Base-by-base conservation (phyloP, 1,139 yeast species). In the Zygosaccharomyces sapae region DNA sequence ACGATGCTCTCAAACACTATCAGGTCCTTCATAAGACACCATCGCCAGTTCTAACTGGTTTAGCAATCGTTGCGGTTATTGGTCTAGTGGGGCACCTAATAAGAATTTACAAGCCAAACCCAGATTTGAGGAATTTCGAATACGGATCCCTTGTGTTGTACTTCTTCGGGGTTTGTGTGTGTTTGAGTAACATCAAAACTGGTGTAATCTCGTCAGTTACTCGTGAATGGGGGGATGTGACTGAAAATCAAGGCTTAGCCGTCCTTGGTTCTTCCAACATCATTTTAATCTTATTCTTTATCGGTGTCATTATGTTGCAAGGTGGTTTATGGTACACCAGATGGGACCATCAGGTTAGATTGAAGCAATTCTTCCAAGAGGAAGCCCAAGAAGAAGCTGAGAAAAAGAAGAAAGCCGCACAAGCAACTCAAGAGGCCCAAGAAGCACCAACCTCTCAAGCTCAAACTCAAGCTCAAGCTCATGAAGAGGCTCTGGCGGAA, bases 221-320 rank as follows among this genome's bases (percentile, higher is more conserved):
- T 50, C 89, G 90, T 40, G 73, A 79, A 51, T 92, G 97, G 97
- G 97, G 25, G 54, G 97, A 92, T 47, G 96, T 92, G 46, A 88
- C 86, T 60, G 80, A 77, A 66, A 73, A 75, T 53, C 88, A 96
- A 25, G 97, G 97, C 19, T 70, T 92, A 59, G 87, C 87, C 57
- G 96, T 92, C 38, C 80, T 92, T 66, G 96, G 95, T 38, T 97
- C 97, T 4, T 82, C 95, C 38, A 83, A 84, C 68, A 78, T 86
- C 41, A 84, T 92, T 74, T 74, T 86, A 55, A 79, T 85, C 18
- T 67, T 88, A 51, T 75, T 85, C 16, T 73, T 90, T 48, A 62
- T 80, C 25, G 97, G 97, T 52, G 87, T 89, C 18, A 70, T 89
- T 48, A 76, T 86, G 10, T 75, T 92, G 57, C 97, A 92, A 72